Evolutionary conservation across 208 protist genomes (phyloP), one percentile per base, ranked within the genome.

Genomic region (Borovskyia barvae): DNA sequence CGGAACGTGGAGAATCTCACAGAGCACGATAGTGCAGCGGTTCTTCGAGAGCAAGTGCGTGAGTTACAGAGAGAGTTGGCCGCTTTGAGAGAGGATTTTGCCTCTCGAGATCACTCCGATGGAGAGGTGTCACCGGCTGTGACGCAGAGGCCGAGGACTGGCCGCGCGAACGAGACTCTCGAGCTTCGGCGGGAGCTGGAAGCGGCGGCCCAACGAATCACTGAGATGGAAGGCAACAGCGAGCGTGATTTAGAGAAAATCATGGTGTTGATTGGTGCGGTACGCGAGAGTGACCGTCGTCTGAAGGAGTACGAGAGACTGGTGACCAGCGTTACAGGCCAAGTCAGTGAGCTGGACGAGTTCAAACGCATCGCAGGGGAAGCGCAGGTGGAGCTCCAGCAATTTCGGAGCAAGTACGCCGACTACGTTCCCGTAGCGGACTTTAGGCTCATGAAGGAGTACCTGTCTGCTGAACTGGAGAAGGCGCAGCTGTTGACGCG

Each of bases 281-380:
- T 94, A 51, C 63, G 84, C 5, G 87, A 94, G 45, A 87, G 83
- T 47, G 87, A 94, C 61, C 68, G 68, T 41, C 65, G 84, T 2
- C 37, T 90, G 39, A 91, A 94, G 52, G 66, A 65, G 17, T 70
- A 81, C 45, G 87, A 94, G 40, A 32, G 64, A 3, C 59, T 82
- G 1, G 57, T 91, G 15, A 30, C 61, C 3, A 29, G 43, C 33
- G 70, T 86, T 36, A 60, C 50, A 25, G 65, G 65, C 5, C 75
- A 92, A 56, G 66, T 91, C 6, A 80, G 78, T 20, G 79, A 90
- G 66, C 68, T 94, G 17, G 67, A 84, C 49, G 83, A 90, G 50
- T 89, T 91, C 58, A 87, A 91, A 58, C 56, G 77, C 1, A 77
- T 94, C 37, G 80, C 84, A 36, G 78, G 77, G 3, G 87, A 94